A percentile compares a stretch with the other conserved stretches of the same genome.
phyloP scores from a whole-genome alignment of 305 asterid genomes.

The Fraxinus dipetala region DNA sequence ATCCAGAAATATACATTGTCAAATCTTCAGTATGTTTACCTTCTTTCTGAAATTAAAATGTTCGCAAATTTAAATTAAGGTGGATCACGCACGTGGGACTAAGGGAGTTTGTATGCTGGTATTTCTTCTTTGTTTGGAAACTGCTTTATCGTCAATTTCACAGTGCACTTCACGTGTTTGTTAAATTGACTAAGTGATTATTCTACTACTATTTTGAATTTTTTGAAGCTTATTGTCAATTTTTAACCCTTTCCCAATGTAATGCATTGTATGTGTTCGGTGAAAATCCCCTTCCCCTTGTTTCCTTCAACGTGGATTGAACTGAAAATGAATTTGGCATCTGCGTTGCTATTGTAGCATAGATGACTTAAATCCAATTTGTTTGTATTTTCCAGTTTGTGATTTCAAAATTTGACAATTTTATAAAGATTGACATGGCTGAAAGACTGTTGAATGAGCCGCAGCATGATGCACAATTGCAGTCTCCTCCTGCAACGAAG shows the following conservation, averaged over 20 bases:
- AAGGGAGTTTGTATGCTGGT: background rate
- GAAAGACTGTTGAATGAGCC: constrained; percentile 61
- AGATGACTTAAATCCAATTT: background rate
- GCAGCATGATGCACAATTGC: constrained; percentile 48
- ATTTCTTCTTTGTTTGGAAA: background rate
- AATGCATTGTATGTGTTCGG: background rate
- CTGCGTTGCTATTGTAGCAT: background rate
- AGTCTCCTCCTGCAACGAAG: constrained; percentile 43
- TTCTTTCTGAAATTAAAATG: background rate
- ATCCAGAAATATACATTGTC: background rate
- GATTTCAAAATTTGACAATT: background rate
- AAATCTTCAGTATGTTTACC: background rate
- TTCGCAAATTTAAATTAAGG: background rate
- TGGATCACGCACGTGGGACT: background rate
- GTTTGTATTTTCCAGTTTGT: constrained; percentile 13
- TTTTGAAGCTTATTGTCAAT: background rate
- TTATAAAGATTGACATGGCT: constrained; percentile 40
- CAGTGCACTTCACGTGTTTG: constrained; percentile 30
- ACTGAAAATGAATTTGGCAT: background rate
- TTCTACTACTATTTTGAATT: background rate
- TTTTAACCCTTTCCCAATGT: background rate
- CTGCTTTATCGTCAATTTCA: background rate
- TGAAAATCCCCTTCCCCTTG: background rate
- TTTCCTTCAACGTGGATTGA: background rate
- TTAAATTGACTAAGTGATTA: constrained; percentile 7